These are phyloP conservation scores for Quercus agrifolia DNA, from an alignment of 306 rosid genomes.

Conservation along the genomic window DNA sequence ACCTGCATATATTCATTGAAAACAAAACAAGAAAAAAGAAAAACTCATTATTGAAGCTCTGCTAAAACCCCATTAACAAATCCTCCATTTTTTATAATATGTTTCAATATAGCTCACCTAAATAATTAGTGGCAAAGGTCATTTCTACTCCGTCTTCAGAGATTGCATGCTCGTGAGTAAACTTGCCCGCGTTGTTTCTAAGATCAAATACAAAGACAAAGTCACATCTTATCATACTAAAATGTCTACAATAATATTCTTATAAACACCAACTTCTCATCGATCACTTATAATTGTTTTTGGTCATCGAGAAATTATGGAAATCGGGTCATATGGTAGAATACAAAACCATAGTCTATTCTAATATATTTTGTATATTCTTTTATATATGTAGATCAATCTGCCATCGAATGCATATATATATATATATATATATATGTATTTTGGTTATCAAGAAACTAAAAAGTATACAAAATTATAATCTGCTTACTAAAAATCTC, in stretches of 20 bases:
- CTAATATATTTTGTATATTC: too few species aligned
- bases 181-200: conserved; percentile 92
- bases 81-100: neutral
- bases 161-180: conserved; percentile 62
- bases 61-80: neutral
- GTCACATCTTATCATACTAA: too few species aligned
- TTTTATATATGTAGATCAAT: too few species aligned
- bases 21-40: too few species aligned
- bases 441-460: too few species aligned
- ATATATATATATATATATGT: too few species aligned
- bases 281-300: neutral
- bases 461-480: too few species aligned
- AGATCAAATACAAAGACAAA: neutral
- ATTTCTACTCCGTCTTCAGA: conserved; percentile 87
- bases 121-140: conserved; percentile 12
- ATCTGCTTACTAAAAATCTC: too few species aligned
- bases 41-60: neutral
- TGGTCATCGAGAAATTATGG: neutral
- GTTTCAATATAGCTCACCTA: conserved; percentile 12
- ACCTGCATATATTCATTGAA: conserved; percentile 33
- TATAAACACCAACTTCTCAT: neutral
- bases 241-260: too few species aligned
- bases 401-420: too few species aligned
- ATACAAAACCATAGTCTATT: too few species aligned
- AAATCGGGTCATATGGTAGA: too few species aligned